A percentile compares a stretch with the other conserved stretches of the same genome.
phyloP scores from a whole-genome alignment of 331 rosid species.

The Pyracantha coccinea region DNA sequence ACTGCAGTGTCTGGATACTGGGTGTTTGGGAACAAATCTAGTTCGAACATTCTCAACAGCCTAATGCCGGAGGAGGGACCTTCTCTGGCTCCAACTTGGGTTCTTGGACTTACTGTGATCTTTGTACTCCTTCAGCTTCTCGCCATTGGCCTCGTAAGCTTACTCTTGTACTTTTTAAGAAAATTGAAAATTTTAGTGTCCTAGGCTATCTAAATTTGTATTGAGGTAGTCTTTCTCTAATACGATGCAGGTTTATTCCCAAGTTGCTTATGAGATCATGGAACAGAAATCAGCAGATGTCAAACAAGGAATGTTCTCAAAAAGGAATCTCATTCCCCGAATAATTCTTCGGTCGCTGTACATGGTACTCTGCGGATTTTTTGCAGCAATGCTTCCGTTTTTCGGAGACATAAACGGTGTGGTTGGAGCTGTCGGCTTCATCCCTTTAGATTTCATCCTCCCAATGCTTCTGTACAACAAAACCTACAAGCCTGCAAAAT shows the following conservation, averaged over 20 bases:
- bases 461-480: conserved; percentile 86
- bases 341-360: conserved; percentile 61
- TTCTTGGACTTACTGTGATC: conserved; percentile 55
- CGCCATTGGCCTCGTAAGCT: conserved; percentile 71
- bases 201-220: background rate
- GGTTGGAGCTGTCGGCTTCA: conserved; percentile 87
- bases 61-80: conserved; percentile 60
- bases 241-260: conserved; percentile 67
- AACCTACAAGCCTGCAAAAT: conserved; percentile 56
- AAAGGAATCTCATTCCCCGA: conserved; percentile 68
- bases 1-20: conserved; percentile 71
- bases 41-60: conserved; percentile 56
- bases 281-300: conserved; percentile 71
- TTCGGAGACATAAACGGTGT: conserved; percentile 75
- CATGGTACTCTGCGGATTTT: conserved; percentile 55
- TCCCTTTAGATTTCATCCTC: conserved; percentile 79
- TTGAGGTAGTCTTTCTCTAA: background rate
- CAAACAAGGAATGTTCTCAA: conserved; percentile 62
- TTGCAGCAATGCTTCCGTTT: conserved; percentile 88
- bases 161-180: background rate
- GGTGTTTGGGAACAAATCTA: conserved; percentile 67
- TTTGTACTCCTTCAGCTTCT: conserved; percentile 84
- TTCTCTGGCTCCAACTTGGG: conserved; percentile 77
- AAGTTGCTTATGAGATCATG: conserved; percentile 93
- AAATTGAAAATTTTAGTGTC: background rate